A percentile compares a stretch with the other conserved stretches of the same genome.
Conservation (phyloP, 225 moss, liverwort and hornwort species). For the Physcomitrium patens region DNA sequence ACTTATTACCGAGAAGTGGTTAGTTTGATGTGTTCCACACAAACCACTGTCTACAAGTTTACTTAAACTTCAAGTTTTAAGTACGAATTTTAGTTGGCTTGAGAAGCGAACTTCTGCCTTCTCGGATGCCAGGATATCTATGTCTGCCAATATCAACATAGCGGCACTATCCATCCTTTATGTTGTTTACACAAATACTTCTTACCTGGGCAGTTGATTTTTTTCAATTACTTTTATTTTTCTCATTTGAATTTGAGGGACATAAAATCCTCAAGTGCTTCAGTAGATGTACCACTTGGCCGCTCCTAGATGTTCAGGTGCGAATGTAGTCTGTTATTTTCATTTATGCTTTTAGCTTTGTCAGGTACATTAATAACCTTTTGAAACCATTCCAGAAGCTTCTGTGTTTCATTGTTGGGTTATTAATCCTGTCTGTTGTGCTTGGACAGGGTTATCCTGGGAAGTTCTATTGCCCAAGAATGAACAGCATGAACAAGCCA, state of each 20-base stretch:
- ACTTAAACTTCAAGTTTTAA: constrained; percentile 20
- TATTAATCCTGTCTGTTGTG: constrained; percentile 19
- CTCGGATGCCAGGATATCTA: constrained; percentile 9
- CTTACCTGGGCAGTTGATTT: constrained; percentile 7
- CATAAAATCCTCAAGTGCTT: constrained; percentile 7
- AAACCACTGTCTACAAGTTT: neutral
- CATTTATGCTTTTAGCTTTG: neutral
- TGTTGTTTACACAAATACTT: neutral
- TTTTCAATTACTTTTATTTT: neutral
- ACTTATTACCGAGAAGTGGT: constrained; percentile 18
- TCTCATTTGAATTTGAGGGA: constrained; percentile 1
- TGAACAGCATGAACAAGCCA: constrained; percentile 99
- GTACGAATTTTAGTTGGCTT: constrained; percentile 9
- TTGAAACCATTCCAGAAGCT: neutral
- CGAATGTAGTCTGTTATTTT: constrained; percentile 4
- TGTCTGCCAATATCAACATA: constrained; percentile 14
- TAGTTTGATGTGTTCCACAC: constrained; percentile 6
- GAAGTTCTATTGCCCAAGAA: constrained; percentile 96
- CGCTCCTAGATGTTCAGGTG: neutral
- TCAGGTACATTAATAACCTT: neutral
- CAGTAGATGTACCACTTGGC: neutral
- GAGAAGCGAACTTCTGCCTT: constrained; percentile 4
- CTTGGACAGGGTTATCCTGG: constrained; percentile 92
- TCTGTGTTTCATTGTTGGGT: constrained; percentile 12
- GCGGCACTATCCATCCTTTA: constrained; percentile 7